Percentiles rank a stretch among this genome's conserved stretches.
phyloP scores from a whole-genome alignment of 2,329 filamentous ascomycete species.

The Ceratocystis diversiconidia region DNA sequence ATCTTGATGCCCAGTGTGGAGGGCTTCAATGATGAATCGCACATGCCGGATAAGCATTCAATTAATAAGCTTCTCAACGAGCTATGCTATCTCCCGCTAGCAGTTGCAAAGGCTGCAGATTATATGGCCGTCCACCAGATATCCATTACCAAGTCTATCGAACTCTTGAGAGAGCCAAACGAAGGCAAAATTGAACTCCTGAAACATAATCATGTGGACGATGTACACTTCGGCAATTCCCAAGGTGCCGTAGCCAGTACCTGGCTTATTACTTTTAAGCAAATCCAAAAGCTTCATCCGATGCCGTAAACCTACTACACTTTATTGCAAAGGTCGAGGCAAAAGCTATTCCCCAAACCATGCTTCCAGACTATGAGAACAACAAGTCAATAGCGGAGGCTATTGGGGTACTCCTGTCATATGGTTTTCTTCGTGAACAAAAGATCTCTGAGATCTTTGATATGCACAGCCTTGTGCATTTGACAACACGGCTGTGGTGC shows the following conservation, averaged over 20 bases:
- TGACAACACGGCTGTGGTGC: too few relatives aligned
- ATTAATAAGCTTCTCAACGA: neutral
- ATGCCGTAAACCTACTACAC: neutral
- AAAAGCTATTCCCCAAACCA: neutral
- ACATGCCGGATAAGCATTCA: neutral
- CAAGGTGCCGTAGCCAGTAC: neutral
- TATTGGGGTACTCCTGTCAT: neutral
- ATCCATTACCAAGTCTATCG: neutral
- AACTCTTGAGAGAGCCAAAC: neutral
- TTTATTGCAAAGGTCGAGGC: neutral
- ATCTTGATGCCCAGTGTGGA: too few relatives aligned
- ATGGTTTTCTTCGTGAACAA: too few relatives aligned
- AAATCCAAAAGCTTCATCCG: neutral
- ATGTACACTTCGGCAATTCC: neutral
- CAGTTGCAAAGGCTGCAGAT: slow-evolving; percentile 18
- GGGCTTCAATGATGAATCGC: neutral
- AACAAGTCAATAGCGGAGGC: too few relatives aligned
- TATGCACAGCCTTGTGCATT: too few relatives aligned
- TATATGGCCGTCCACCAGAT: slow-evolving; percentile 16
- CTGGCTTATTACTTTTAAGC: neutral
- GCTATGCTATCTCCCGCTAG: slow-evolving; percentile 18
- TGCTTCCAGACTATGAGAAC: neutral
- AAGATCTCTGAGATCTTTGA: too few relatives aligned
- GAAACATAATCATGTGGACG: neutral
- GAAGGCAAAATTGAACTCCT: neutral